Conservation (phyloP, 2,329 filamentous ascomycete genomes). For the Cordyceps militaris region DNA sequence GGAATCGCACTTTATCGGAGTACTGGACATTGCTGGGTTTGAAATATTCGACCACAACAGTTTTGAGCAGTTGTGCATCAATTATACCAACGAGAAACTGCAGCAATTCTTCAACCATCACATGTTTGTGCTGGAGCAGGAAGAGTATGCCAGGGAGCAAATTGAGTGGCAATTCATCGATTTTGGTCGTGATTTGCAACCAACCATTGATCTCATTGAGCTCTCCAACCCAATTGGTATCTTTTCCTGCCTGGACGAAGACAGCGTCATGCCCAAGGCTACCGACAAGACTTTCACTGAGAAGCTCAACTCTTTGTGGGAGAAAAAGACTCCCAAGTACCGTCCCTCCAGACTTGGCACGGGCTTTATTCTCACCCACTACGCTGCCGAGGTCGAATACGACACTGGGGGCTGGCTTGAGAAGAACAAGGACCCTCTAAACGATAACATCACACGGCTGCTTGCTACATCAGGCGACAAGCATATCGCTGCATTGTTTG, state of each 20-base stretch:
- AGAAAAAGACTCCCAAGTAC: conserved; percentile 92
- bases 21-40: conserved; percentile 97
- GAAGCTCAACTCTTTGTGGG: conserved; percentile 94
- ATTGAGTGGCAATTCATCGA: conserved; percentile 99
- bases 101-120: conserved; percentile 99
- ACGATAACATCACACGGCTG: conserved; percentile 90
- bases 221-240: conserved; percentile 95
- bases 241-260: conserved; percentile 95
- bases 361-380: conserved; percentile 94
- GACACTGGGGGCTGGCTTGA: conserved; percentile 92
- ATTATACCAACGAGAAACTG: conserved; percentile 98
- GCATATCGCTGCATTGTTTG: conserved; percentile 78
- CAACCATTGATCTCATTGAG: conserved; percentile 96
- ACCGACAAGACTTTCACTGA: conserved; percentile 96
- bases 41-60: conserved; percentile 98
- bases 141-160: conserved; percentile 94
- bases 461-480: conserved; percentile 74
- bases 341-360: conserved; percentile 78
- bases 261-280: conserved; percentile 97
- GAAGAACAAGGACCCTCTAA: conserved; percentile 97
- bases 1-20: conserved; percentile 92
- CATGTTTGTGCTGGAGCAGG: conserved; percentile 98
- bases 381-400: conserved; percentile 96
- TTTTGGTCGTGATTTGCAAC: conserved; percentile 93
- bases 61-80: conserved; percentile 98